Base-by-base conservation (phyloP, 1,284 basidiomycete genomes). In the Lentinus polychrous region DNA sequence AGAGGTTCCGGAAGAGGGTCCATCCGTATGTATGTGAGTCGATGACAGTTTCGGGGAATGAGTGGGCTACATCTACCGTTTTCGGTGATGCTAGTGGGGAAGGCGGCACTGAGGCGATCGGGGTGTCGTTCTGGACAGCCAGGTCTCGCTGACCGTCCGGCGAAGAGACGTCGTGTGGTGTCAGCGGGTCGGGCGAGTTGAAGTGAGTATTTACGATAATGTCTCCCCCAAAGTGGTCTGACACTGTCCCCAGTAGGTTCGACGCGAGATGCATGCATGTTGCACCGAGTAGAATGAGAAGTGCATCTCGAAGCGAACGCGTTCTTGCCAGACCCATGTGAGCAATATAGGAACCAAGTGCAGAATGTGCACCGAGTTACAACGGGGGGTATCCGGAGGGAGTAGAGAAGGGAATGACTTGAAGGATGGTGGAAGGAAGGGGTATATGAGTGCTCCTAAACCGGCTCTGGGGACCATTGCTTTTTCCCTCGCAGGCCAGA, bases 1-100 rank as follows among this genome's bases (percentile, higher is more conserved):
- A 91, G 11, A 92, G 62, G 57, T 89, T 79, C 40, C 76, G 75
- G 62, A 89, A 88, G 31, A 91, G 66, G 0, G 89, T 91, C 86
- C 88, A 92, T 37, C 90, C 89, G 37, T 81, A 80, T 12, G 78
- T 79, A 49, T 85, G 83, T n/a, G 75, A 70, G 8, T 79, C 60
- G 18, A 85, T 57, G 11, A 70, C 66, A 0, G 83, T 85, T 47
- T 71, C 66, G 0, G 76, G 76, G 5, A 82, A 57, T 8, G 49
- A 57, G 34, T 59, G 50, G 11, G 57, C 45, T 37, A 60, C 37
- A 42, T 62, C 60, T 20, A 54, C 15, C 22, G 43, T 22, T 22
- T 53, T 41, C 23, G 31, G 36, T 12, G 38, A 43, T 2, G 47
- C 24, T 24, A 53, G 47, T 20, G 46, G 48, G 10, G 35, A 36